Evolutionary conservation across 2,329 filamentous ascomycete genomes (phyloP).

Genomic region (Claviceps maximensis): DNA sequence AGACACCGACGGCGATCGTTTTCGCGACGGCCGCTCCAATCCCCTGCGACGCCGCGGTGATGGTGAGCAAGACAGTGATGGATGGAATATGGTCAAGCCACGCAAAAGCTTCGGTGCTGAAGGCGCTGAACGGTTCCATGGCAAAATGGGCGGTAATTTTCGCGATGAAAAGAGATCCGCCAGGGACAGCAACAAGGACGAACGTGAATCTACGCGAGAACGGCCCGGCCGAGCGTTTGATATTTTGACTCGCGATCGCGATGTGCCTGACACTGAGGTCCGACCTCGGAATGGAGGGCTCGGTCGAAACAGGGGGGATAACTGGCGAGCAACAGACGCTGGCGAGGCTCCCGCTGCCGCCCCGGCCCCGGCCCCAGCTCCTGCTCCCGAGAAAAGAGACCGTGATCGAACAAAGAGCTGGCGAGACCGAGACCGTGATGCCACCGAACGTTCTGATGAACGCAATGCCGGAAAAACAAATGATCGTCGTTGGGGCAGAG

Average conservation of each 20-base stretch:
- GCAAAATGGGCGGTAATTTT: conserved; percentile 44
- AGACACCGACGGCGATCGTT: conserved; percentile 38
- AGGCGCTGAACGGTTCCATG: conserved; percentile 57
- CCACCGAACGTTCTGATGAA: conserved; percentile 33
- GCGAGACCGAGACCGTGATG: conserved; percentile 39
- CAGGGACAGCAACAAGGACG: conserved; percentile 35
- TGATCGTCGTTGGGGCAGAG: conserved; percentile 42
- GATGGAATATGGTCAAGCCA: conserved; percentile 62
- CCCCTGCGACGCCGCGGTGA: conserved; percentile 41
- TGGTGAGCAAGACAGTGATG: conserved; percentile 50
- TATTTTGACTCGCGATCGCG: conserved; percentile 33
- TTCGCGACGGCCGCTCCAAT: conserved; percentile 32
- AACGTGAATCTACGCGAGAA: conserved; percentile 38
- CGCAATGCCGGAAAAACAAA: conserved; percentile 37
- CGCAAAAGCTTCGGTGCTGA: conserved; percentile 62
- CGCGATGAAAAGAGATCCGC: conserved; percentile 29
- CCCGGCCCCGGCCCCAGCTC: neutral
- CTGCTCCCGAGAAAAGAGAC: conserved; percentile 30
- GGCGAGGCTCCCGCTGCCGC: conserved; percentile 17
- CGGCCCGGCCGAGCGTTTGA: conserved; percentile 37
- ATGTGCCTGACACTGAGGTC: conserved; percentile 39
- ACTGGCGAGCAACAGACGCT: conserved; percentile 56
- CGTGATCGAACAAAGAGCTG: conserved; percentile 47
- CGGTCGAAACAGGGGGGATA: conserved; percentile 52
- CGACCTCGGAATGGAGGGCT: conserved; percentile 46